phyloP scores from a whole-genome alignment of 352 stramenopile genomes.

The Peronosclerospora sorghi region DNA sequence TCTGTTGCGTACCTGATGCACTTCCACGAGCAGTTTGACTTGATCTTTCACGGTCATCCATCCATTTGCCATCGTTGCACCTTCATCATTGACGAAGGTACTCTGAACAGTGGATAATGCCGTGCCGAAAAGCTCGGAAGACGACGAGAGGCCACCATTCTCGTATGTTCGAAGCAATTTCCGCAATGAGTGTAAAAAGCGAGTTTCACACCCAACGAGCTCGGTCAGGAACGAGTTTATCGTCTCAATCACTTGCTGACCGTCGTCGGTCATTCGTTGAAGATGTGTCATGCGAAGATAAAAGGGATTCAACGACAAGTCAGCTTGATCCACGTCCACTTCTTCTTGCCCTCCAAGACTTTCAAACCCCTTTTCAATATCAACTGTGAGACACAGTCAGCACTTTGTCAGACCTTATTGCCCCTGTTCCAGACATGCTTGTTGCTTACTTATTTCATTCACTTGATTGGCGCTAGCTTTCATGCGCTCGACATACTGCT shows the following conservation, averaged over 20 bases:
- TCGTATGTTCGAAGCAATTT: slow-evolving; percentile 50
- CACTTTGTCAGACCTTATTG: too few species aligned
- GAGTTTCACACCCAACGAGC: slow-evolving; percentile 45
- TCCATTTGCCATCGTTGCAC: slow-evolving; percentile 35
- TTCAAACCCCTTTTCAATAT: slow-evolving; percentile 67
- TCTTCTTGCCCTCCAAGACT: slow-evolving; percentile 38
- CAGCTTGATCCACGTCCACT: slow-evolving; percentile 28
- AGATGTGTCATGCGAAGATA: slow-evolving; percentile 58
- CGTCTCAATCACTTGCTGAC: slow-evolving; percentile 40
- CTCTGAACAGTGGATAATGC: slow-evolving; percentile 13
- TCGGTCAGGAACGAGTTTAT: slow-evolving; percentile 45
- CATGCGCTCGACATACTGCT: slow-evolving; percentile 38
- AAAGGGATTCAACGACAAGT: slow-evolving; percentile 49
- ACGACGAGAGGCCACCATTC: slow-evolving; percentile 8
- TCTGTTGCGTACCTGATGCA: slow-evolving; percentile 34
- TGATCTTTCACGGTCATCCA: slow-evolving; percentile 57
- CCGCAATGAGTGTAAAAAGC: slow-evolving; percentile 37
- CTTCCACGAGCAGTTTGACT: slow-evolving; percentile 41
- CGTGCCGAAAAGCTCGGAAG: slow-evolving; percentile 35
- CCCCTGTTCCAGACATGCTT: too few species aligned
- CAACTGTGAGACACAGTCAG: slow-evolving; percentile 23
- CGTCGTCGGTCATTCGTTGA: slow-evolving; percentile 55
- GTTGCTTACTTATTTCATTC: slow-evolving; percentile 52
- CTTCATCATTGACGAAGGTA: slow-evolving; percentile 33
- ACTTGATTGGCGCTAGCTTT: slow-evolving; percentile 38